Percentiles rank a stretch among this genome's conserved stretches.
These are phyloP conservation scores for Cairneyella variabilis DNA, from an alignment of 495 filamentous ascomycete genomes.

Conservation along the genomic window DNA sequence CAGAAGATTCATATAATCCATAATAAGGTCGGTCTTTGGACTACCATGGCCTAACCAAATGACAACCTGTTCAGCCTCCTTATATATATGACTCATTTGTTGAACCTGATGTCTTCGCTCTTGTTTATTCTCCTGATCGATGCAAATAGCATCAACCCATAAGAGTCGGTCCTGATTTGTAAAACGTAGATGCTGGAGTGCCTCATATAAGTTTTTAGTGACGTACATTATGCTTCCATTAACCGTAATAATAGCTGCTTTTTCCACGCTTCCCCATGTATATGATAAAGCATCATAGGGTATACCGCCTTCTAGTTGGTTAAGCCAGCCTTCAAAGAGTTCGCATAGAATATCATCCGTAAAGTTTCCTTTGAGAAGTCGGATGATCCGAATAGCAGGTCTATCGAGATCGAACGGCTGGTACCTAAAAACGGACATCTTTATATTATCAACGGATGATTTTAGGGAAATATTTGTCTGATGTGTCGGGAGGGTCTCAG, in stretches of 20 bases:
- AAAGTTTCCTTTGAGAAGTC: constrained; percentile 6
- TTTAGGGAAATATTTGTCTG: too few species aligned
- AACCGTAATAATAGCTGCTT: not conserved
- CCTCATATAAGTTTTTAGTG: constrained; percentile 14
- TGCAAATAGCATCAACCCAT: too few species aligned
- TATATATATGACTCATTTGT: constrained; percentile 18
- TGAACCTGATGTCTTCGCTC: constrained; percentile 23
- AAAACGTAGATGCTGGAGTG: constrained; percentile 11
- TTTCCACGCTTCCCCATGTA: too few species aligned
- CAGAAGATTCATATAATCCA: constrained; percentile 6
- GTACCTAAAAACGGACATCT: constrained; percentile 14
- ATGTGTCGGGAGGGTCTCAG: too few species aligned
- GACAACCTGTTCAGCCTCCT: constrained; percentile 13
- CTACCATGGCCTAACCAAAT: constrained; percentile 8
- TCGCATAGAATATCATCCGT: constrained; percentile 13
- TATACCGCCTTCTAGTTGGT: not conserved
- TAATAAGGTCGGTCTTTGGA: constrained; percentile 4
- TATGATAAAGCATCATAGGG: too few species aligned
- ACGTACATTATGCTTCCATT: constrained; percentile 7
- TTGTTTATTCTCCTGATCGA: constrained; percentile 11
- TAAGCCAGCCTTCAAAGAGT: constrained; percentile 12
- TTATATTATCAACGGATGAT: too few species aligned
- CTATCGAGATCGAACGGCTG: not conserved
- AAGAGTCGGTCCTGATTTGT: constrained; percentile 3
- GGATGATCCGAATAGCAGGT: not conserved